Base-by-base conservation (phyloP, 2,329 filamentous ascomycete genomes). In the Talaromyces sp. region DNA sequence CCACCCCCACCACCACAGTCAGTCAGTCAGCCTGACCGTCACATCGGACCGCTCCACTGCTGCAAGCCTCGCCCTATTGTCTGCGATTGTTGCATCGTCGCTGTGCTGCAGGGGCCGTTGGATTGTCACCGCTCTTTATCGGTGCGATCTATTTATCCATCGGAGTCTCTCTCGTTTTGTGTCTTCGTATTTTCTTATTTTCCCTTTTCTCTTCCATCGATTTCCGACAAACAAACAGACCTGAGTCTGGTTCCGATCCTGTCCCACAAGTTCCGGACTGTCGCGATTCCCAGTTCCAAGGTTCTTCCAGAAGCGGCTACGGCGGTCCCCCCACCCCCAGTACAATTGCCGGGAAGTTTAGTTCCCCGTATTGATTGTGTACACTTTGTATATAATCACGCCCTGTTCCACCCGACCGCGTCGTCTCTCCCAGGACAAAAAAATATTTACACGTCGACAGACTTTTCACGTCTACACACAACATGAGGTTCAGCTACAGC, bases 401-500 rank as follows among this genome's bases (percentile, higher is more conserved):
- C 41, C n/a, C 53, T 36, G 11, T 36, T 28, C 39, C 21, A 28
- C 28, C 31, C 33, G 28, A 25, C 40, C 35, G n/a, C n/a, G n/a
- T n/a, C n/a, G n/a, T n/a, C n/a, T n/a, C n/a, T n/a, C n/a, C n/a
- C n/a, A n/a, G n/a, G n/a, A n/a, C n/a, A n/a, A n/a, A n/a, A n/a
- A n/a, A n/a, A n/a, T n/a, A n/a, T n/a, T n/a, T n/a, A n/a, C n/a
- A n/a, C n/a, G n/a, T 28, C 25, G 4, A 28, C 25, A 28, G 4
- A 28, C 7, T 7, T 28, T 3, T 28, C 25, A 28, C 7, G 4
- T 28, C 25, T 7, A 28, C 25, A 28, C 25, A 40, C 62, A 63
- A 17, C 41, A 65, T 65, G 62, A 54, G 60, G 60, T 67, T 66
- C 63, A 66, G 63, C 57, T 66, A 67, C 64, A 70, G 66, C 60